phyloP scores from a whole-genome alignment of 257 asterid species.

The Capsicum baccatum region DNA sequence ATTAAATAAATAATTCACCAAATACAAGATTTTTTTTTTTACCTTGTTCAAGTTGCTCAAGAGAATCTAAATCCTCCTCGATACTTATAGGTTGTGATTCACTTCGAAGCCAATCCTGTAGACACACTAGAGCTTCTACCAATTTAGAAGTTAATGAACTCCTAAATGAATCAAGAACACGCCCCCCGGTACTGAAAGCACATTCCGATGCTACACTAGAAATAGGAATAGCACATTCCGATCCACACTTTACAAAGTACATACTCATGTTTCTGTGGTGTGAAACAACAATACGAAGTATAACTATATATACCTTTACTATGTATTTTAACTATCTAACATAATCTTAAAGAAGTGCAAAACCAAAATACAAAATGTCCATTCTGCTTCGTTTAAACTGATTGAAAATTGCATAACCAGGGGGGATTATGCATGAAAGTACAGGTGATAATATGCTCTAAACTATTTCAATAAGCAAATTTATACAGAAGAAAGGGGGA shows the following conservation, averaged over 20 bases:
- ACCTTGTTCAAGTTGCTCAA: too few species aligned
- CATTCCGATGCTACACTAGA: too few species aligned
- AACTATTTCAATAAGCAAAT: neutral
- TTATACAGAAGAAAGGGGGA: neutral
- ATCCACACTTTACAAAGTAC: neutral
- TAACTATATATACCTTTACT: neutral
- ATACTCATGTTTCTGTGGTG: neutral
- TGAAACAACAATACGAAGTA: neutral
- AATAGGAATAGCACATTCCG: too few species aligned
- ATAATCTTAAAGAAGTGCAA: neutral
- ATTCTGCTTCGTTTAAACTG: neutral
- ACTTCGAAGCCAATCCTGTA: too few species aligned
- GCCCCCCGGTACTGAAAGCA: too few species aligned
- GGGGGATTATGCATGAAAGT: neutral
- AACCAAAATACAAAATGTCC: neutral
- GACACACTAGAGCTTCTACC: too few species aligned
- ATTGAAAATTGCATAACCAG: constrained; percentile 22
- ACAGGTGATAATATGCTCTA: neutral
- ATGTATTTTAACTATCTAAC: neutral
- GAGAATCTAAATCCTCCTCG: too few species aligned
- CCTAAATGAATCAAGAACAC: too few species aligned
- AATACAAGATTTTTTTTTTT: too few species aligned
- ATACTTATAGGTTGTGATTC: too few species aligned
- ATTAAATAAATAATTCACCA: too few species aligned
- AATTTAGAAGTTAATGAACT: too few species aligned